A percentile compares a stretch with the other conserved stretches of the same genome.
Conservation (phyloP, 192 early-diverging fungal species). For the Entomortierella beljakovae region DNA sequence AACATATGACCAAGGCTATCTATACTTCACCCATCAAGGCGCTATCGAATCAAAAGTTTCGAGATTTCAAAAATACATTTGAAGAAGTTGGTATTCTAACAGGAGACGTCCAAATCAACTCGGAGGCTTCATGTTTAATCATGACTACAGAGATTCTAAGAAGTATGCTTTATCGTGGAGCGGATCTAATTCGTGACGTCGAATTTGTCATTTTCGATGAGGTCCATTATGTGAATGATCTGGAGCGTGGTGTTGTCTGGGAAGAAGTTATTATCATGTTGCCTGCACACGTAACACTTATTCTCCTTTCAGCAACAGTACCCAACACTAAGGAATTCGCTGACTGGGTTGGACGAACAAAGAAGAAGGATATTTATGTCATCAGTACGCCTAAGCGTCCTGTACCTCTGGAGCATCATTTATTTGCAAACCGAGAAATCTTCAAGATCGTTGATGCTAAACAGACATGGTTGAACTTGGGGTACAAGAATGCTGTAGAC, state of each 20-base stretch:
- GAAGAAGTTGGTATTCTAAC: slow-evolving; percentile 97
- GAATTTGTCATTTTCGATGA: slow-evolving; percentile 99
- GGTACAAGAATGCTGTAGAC: slow-evolving; percentile 82
- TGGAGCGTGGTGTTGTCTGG: slow-evolving; percentile 98
- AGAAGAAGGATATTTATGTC: slow-evolving; percentile 97
- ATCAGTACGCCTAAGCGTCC: slow-evolving; percentile 94
- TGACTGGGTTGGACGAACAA: slow-evolving; percentile 98
- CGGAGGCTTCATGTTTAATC: slow-evolving; percentile 96
- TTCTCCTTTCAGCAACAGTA: slow-evolving; percentile 96
- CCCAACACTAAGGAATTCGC: slow-evolving; percentile 99
- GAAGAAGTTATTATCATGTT: slow-evolving; percentile 99
- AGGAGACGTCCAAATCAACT: slow-evolving; percentile 96
- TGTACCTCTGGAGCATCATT: slow-evolving; percentile 94
- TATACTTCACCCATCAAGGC: slow-evolving; percentile 99
- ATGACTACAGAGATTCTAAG: slow-evolving; percentile 99
- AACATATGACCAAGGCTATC: slow-evolving; percentile 96
- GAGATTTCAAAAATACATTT: slow-evolving; percentile 88
- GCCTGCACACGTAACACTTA: slow-evolving; percentile 93
- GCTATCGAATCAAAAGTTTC: slow-evolving; percentile 98
- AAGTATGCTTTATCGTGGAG: slow-evolving; percentile 97
- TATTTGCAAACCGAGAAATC: slow-evolving; percentile 88
- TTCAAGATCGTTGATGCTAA: slow-evolving; percentile 91
- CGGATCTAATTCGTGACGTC: slow-evolving; percentile 96
- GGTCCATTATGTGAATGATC: slow-evolving; percentile 97
- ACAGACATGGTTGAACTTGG: slow-evolving; percentile 69